Evolutionary conservation across 176 grass and related monocot genomes (phyloP).

Genomic region (Carex littledalei): DNA sequence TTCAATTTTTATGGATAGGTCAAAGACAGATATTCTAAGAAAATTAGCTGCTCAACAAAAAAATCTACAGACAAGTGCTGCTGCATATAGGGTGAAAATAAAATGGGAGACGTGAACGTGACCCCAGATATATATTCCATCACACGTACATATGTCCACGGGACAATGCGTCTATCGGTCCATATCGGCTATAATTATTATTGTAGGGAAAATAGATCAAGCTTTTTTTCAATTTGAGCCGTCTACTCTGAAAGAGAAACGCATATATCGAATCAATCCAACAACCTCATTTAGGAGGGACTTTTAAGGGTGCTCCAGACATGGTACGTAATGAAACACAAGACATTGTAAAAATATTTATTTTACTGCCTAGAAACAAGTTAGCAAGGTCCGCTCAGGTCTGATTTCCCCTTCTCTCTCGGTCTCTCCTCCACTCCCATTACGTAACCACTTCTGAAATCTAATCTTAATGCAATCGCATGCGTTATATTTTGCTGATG

Average conservation of each 20-base stretch:
- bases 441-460: too few species aligned
- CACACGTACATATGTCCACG: neutral
- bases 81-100: neutral
- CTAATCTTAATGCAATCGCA: too few species aligned
- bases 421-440: too few species aligned
- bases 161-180: neutral
- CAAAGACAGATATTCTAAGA: neutral
- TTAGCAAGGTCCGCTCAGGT: too few species aligned
- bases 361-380: too few species aligned
- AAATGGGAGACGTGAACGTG: constrained; percentile 1
- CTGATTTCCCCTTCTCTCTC: too few species aligned
- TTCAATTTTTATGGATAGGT: neutral
- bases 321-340: too few species aligned
- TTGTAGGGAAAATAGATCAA: too few species aligned
- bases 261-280: neutral
- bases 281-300: neutral
- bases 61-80: neutral
- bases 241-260: neutral
- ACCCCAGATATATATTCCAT: neutral
- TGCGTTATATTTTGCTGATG: too few species aligned
- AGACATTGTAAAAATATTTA: too few species aligned
- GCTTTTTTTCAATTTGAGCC: neutral
- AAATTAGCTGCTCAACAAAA: neutral
- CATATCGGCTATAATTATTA: neutral
- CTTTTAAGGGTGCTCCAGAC: too few species aligned